Evolutionary conservation across 345 rosid genomes (phyloP).

Genomic region (Salix exigua): DNA sequence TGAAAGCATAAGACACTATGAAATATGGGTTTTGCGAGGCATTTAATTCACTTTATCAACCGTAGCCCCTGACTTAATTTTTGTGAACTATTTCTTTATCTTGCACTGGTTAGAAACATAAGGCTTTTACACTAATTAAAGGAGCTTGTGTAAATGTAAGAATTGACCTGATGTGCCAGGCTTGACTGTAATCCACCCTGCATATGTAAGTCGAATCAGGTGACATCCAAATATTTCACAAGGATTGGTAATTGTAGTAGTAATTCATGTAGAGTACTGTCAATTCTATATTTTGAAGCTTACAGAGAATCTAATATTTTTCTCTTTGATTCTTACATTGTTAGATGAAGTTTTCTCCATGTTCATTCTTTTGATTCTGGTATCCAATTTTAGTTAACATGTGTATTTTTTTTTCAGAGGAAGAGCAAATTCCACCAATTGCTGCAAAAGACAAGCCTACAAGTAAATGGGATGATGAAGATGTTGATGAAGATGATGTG

Average conservation of each 20-base stretch:
- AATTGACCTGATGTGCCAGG: background rate
- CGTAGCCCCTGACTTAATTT: background rate
- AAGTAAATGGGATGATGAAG: constrained; percentile 91
- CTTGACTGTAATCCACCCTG: background rate
- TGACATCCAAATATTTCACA: background rate
- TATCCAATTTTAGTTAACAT: background rate
- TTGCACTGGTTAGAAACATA: background rate
- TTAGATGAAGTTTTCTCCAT: background rate
- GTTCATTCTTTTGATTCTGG: background rate
- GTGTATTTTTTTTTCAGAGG: constrained; percentile 41
- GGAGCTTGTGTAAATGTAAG: background rate
- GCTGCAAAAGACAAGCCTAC: constrained; percentile 44
- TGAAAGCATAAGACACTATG: background rate
- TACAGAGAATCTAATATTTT: background rate
- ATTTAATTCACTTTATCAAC: background rate
- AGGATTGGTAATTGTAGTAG: background rate
- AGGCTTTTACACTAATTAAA: background rate
- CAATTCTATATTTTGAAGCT: background rate
- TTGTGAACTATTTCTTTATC: too few species aligned
- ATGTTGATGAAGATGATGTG: constrained; percentile 74
- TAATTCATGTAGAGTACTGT: background rate
- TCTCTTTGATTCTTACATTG: background rate
- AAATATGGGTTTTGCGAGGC: background rate
- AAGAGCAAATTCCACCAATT: constrained; percentile 58
- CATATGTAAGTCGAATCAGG: background rate